Conservation (phyloP, 164 flowering plant genomes). For the Paratinospora sagittata region DNA sequence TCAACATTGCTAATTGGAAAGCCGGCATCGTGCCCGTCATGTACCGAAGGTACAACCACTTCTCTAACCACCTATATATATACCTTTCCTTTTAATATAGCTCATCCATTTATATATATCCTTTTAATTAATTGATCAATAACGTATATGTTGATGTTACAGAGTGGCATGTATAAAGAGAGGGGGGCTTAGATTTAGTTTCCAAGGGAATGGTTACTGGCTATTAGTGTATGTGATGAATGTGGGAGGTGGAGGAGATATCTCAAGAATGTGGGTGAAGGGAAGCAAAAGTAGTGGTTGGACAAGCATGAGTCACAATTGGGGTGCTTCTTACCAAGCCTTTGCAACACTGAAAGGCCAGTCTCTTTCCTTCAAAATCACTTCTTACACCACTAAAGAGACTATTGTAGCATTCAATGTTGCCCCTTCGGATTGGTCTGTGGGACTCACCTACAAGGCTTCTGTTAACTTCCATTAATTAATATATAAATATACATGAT, state of each 20-base stretch:
- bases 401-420: conserved; percentile 48
- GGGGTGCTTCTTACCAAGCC: conserved; percentile 95
- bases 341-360: conserved; percentile 67
- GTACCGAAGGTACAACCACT: conserved; percentile 52
- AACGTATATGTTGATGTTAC: neutral
- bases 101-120: too few species aligned
- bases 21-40: conserved; percentile 49
- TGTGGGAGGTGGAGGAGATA: conserved; percentile 86
- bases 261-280: conserved; percentile 62
- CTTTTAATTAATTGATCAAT: neutral
- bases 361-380: conserved; percentile 68
- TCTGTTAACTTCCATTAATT: conserved; percentile 54
- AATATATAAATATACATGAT: too few species aligned
- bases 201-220: conserved; percentile 92
- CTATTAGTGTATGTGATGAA: conserved; percentile 85
- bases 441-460: conserved; percentile 38
- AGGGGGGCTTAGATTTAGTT: conserved; percentile 56
- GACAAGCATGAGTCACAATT: conserved; percentile 63
- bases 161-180: conserved; percentile 61
- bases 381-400: conserved; percentile 50
- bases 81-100: neutral
- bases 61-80: too few species aligned
- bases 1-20: conserved; percentile 41
- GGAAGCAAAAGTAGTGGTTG: conserved; percentile 61
- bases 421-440: conserved; percentile 41